These are phyloP conservation scores for Salix udensis DNA, from an alignment of 345 rosid species.

Conservation along the genomic window DNA sequence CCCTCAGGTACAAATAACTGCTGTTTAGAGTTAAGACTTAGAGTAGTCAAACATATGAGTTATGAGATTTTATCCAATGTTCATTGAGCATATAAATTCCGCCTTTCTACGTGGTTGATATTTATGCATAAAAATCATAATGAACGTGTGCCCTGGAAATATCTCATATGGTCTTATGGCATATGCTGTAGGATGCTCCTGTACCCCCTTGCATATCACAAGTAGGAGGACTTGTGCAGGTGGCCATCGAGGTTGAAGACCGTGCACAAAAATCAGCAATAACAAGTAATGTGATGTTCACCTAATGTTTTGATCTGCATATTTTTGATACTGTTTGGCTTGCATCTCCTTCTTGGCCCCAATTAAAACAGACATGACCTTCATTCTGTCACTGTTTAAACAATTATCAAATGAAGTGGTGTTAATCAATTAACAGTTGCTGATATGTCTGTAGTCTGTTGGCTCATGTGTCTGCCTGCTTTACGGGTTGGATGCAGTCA, in stretches of 20 bases:
- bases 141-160: neutral
- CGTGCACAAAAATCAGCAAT: constrained; percentile 92
- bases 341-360: neutral
- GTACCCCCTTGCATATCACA: constrained; percentile 95
- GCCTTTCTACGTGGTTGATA: neutral
- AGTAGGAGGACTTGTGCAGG: constrained; percentile 90
- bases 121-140: neutral
- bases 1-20: constrained; percentile 51
- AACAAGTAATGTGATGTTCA: constrained; percentile 47
- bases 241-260: constrained; percentile 92
- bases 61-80: neutral
- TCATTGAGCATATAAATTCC: neutral
- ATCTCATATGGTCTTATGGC: constrained; percentile 6
- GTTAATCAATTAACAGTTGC: neutral
- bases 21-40: neutral
- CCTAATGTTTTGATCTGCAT: neutral
- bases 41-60: neutral
- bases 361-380: neutral
- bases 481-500: neutral
- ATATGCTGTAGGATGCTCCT: constrained; percentile 64
- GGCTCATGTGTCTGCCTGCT: neutral
- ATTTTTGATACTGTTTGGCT: neutral
- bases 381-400: neutral
- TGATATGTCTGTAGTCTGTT: neutral
- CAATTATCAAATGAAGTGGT: neutral